Evolutionary conservation across 2,329 filamentous ascomycete genomes (phyloP), one percentile per base, ranked within the genome.

Genomic region (Plectosphaerella sp.): DNA sequence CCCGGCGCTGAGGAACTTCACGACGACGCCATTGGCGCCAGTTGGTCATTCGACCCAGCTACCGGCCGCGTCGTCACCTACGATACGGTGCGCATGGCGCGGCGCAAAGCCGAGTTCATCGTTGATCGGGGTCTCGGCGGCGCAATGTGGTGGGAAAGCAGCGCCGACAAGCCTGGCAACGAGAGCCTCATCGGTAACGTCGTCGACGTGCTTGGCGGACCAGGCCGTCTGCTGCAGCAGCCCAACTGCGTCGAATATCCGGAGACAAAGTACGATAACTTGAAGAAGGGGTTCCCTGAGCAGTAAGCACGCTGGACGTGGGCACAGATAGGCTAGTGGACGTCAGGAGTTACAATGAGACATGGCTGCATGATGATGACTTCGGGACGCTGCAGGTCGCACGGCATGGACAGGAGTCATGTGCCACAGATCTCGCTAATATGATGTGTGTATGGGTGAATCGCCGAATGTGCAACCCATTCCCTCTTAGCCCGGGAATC

Each of bases 101-200:
- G 75, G 58, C 66, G 72, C 58, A 97, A 97, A 75, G 84, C 85
- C 2, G 72, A 80, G 11, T 96, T 84, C 66, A 82, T 97, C 63
- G 80, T 76, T 63, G 67, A 80, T 18, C 73, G 78, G 45, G 76
- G 82, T 0, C 78, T 97, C 0, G 92, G 91, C 2, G 93, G 93
- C 16, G 90, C 81, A n/a, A 97, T 97, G 92, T 97, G 91, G 91
- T 96, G 91, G 91, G 92, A 97, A 72, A 89, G 84, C 61, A 93
- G 87, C 62, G 86, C 82, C 1, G 93, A 97, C 66, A 86, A 84
- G 64, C 64, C 69, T 3, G 84, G 83, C 0, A 73, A 77, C 0
- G 69, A 78, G 50, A 93, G 89, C 60, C 66, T 97, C 63, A 91
- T 92, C 51, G 72, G 68, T 7, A 84, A 79, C 14, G 83, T 86